Percentiles rank a stretch among this genome's conserved stretches.
Conservation (phyloP, 352 stramenopile species). For the Phytophthora meadii region DNA sequence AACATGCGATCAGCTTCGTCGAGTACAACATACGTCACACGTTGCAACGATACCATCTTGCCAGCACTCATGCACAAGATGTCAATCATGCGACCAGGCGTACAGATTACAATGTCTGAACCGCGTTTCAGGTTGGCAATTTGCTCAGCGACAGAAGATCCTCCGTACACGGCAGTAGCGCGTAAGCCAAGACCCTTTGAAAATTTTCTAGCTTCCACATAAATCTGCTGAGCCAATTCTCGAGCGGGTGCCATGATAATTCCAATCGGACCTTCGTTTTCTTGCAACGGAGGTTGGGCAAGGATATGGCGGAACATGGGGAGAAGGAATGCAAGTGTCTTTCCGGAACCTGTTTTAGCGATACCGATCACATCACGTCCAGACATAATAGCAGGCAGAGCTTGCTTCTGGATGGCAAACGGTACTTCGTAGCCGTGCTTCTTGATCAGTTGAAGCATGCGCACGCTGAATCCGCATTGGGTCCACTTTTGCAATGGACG, state of each 20-base stretch:
- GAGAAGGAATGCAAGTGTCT: conserved; percentile 91
- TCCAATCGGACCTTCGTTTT: conserved; percentile 97
- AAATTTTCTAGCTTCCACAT: conserved; percentile 95
- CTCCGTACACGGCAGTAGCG: conserved; percentile 96
- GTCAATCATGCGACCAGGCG: conserved; percentile 99
- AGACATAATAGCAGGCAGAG: conserved; percentile 98
- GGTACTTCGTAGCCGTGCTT: conserved; percentile 94
- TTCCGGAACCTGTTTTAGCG: conserved; percentile 97
- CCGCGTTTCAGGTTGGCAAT: conserved; percentile 99
- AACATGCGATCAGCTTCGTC: conserved; percentile 99
- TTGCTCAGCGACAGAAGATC: conserved; percentile 96
- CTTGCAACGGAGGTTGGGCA: conserved; percentile 88
- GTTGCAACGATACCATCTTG: conserved; percentile 95
- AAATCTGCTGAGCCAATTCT: conserved; percentile 99
- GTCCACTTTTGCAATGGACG: conserved; percentile 96
- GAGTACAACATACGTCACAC: conserved; percentile 98
- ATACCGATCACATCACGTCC: conserved; percentile 99
- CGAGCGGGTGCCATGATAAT: conserved; percentile 98
- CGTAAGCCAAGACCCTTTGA: conserved; percentile 92
- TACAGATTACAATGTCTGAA: conserved; percentile 98
- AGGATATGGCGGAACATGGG: conserved; percentile 97
- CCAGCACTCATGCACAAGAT: conserved; percentile 99
- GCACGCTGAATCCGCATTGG: conserved; percentile 97
- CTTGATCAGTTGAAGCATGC: conserved; percentile 95
- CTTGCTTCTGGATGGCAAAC: conserved; percentile 98